Base-by-base conservation (phyloP, 2,329 filamentous ascomycete species). In the Aureobasidium sp. region DNA sequence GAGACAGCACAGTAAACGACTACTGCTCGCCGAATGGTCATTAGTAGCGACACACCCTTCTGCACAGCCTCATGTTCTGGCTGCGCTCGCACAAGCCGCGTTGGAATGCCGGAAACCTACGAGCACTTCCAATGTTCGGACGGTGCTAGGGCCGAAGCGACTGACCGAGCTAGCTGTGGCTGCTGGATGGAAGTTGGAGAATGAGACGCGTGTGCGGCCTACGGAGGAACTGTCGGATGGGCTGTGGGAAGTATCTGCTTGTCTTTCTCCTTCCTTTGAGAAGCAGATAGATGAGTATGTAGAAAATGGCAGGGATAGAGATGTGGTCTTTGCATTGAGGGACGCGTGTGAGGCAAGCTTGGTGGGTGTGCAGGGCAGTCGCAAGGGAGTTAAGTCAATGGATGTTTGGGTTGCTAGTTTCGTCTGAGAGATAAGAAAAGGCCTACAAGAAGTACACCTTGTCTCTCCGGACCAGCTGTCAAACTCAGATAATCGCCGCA, bases 1-100 rank as follows among this genome's bases (percentile, higher is more conserved):
- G 33, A 74, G 70, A 33, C 70, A 75, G 13, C 74, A 78, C 47
- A 77, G 73, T 23, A 74, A 71, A 27, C 72, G 71, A 18, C 72
- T 87, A 4, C 78, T 78, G 40, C 68, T 86, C 8, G 83, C 83
- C 16, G 84, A 86, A 71, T 86, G 82, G 76, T 78, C 79, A 1
- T 71, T 87, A 31, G 70, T 73, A 10, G 80, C 83, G 0, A 79
- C 78, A 0, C 67, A 79, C 29, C 72, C 71, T 8, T 75, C 77
- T 2, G 79, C 82, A 0, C 67, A 77, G 51, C 80, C 86, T 23
- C 87, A 89, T 68, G 80, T 88, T 9, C 75, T 88, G 1, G 83
- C 85, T n/a, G 80, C 81, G 2, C 71, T 88, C 25, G 74, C 85
- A 0, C 84, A 87, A 70, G 78, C 75, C 3, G 79, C 79, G 13